Conservation (phyloP, 352 stramenopile genomes). For the Pythium biforme region DNA sequence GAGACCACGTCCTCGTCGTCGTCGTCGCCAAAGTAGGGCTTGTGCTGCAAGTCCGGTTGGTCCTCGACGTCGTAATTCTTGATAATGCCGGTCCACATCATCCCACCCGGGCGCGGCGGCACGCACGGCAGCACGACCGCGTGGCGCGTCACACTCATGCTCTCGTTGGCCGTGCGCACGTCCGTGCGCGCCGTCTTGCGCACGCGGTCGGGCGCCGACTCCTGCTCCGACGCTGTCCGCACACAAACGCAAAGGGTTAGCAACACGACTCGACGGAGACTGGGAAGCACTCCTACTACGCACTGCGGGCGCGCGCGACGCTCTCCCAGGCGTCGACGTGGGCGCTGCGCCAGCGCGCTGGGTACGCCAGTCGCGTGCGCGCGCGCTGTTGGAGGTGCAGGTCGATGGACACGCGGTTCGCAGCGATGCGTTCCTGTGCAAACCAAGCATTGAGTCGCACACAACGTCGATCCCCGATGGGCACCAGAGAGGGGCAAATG, state of each 20-base stretch:
- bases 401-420: slow-evolving; percentile 51
- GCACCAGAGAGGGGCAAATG: too few species aligned
- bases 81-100: slow-evolving; percentile 78
- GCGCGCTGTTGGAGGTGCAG: slow-evolving; percentile 32
- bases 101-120: slow-evolving; percentile 46
- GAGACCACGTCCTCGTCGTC: slow-evolving; percentile 83
- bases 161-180: slow-evolving; percentile 27
- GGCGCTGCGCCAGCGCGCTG: slow-evolving; percentile 21
- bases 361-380: slow-evolving; percentile 30
- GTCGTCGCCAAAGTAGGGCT: slow-evolving; percentile 78
- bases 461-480: too few species aligned
- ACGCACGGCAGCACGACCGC: slow-evolving; percentile 53
- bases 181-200: slow-evolving; percentile 21
- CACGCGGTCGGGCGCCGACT: slow-evolving; percentile 26
- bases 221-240: slow-evolving; percentile 44
- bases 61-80: slow-evolving; percentile 88
- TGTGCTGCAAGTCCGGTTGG: slow-evolving; percentile 70
- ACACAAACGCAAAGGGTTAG: too few species aligned
- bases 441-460: background rate
- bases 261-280: background rate
- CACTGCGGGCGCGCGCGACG: slow-evolving; percentile 47
- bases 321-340: slow-evolving; percentile 46
- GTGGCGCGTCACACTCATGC: slow-evolving; percentile 31
- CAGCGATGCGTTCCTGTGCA: slow-evolving; percentile 49
- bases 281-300: slow-evolving; percentile 2